A percentile compares a stretch with the other conserved stretches of the same genome.
Conservation (phyloP, 768 basidiomycete species). For the Phaffia tasmanica region DNA sequence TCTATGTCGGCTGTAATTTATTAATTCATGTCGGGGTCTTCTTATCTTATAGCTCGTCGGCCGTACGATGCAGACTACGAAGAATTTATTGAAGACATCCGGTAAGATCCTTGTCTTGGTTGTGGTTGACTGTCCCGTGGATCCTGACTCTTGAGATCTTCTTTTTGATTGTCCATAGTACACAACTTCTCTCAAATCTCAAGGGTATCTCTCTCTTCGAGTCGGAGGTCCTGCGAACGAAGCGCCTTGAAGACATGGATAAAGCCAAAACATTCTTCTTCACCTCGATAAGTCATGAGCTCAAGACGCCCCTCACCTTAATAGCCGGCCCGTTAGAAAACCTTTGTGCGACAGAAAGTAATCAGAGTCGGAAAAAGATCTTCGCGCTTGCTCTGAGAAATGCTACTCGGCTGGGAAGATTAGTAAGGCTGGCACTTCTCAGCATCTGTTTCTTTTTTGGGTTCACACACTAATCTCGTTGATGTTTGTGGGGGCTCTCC, state of each 20-base stretch:
- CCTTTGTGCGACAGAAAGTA: neutral
- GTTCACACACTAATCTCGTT: too few species aligned
- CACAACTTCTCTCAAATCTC: conserved; percentile 7
- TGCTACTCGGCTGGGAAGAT: neutral
- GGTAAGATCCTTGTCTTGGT: neutral
- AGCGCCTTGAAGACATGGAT: conserved; percentile 5
- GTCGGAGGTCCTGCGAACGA: conserved; percentile 1
- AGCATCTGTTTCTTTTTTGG: too few species aligned
- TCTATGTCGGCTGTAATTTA: too few species aligned
- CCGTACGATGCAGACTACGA: conserved; percentile 9
- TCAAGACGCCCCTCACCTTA: conserved; percentile 12
- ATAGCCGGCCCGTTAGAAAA: conserved; percentile 11
- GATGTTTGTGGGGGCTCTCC: too few species aligned
- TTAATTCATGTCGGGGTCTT: neutral
- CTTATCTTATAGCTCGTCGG: conserved; percentile 3
- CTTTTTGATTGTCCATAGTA: neutral
- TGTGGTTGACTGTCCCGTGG: neutral
- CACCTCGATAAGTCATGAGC: conserved; percentile 8
- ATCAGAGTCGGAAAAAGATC: neutral
- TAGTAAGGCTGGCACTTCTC: neutral
- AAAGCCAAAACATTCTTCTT: conserved; percentile 7
- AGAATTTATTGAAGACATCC: neutral
- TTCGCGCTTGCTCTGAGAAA: conserved; percentile 1
- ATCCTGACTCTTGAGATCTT: neutral
- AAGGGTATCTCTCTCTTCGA: conserved; percentile 14